Conservation (phyloP, 208 protist genomes). For the Trichomonas gallinae region DNA sequence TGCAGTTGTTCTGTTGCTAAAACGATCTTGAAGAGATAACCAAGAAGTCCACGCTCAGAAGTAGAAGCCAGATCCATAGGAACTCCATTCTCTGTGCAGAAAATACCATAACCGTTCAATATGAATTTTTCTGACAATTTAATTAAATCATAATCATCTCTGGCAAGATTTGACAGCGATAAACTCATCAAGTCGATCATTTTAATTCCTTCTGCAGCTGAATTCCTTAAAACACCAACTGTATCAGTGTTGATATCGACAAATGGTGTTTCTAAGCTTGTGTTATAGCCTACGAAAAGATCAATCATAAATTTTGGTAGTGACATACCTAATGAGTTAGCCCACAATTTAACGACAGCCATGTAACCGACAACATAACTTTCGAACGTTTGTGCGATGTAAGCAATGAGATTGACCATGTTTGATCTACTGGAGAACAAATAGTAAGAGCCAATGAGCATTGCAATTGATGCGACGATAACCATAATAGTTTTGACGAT, state of each 20-base stretch:
- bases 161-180: neutral
- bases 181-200: neutral
- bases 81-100: neutral
- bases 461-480: neutral
- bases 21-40: neutral
- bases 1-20: no score
- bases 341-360: neutral
- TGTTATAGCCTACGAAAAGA: neutral
- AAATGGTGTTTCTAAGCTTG: neutral
- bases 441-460: neutral
- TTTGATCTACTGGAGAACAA: neutral
- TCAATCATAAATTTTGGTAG: neutral
- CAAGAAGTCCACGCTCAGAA: neutral
- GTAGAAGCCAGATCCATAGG: neutral
- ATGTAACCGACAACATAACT: neutral
- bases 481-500: neutral
- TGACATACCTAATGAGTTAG: neutral
- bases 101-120: neutral
- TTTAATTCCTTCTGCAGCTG: neutral
- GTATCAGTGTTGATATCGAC: neutral
- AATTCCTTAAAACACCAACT: neutral
- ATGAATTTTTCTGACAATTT: neutral
- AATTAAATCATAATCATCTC: neutral
- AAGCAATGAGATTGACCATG: neutral
- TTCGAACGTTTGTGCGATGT: neutral